phyloP scores from a whole-genome alignment of 306 rosid species.

The Castanea sativa region DNA sequence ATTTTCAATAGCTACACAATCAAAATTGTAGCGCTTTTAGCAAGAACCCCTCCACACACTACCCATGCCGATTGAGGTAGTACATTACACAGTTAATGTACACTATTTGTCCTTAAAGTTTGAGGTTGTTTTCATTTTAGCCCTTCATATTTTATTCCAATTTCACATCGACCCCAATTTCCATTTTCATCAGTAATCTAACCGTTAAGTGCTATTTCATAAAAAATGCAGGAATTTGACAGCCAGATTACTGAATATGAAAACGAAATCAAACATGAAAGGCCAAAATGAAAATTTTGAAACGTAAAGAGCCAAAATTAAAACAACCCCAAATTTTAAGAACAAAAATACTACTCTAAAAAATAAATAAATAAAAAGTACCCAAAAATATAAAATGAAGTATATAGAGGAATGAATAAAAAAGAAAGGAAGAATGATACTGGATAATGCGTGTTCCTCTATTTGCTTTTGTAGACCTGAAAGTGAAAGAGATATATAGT shows the following conservation, averaged over 20 bases:
- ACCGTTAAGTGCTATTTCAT: no score
- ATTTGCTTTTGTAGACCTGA: slow-evolving; percentile 84
- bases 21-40: slow-evolving; percentile 39
- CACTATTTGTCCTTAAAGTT: no score
- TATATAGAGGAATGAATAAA: neutral
- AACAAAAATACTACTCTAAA: neutral
- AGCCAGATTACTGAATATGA: no score
- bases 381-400: neutral
- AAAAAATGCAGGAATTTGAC: no score
- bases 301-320: no score
- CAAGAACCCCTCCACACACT: slow-evolving; percentile 29
- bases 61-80: slow-evolving; percentile 21
- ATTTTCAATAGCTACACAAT: slow-evolving; percentile 71
- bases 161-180: no score
- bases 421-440: slow-evolving; percentile 36
- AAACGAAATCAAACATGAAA: no score
- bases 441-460: slow-evolving; percentile 53
- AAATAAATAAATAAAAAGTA: neutral
- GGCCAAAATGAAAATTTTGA: no score
- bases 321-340: no score
- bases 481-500: neutral
- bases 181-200: no score
- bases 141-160: no score
- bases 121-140: no score
- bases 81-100: slow-evolving; percentile 1